Evolutionary conservation across 1,139 yeast species (phyloP), one percentile per base, ranked within the genome.

Genomic region (Komagataea norvegica): DNA sequence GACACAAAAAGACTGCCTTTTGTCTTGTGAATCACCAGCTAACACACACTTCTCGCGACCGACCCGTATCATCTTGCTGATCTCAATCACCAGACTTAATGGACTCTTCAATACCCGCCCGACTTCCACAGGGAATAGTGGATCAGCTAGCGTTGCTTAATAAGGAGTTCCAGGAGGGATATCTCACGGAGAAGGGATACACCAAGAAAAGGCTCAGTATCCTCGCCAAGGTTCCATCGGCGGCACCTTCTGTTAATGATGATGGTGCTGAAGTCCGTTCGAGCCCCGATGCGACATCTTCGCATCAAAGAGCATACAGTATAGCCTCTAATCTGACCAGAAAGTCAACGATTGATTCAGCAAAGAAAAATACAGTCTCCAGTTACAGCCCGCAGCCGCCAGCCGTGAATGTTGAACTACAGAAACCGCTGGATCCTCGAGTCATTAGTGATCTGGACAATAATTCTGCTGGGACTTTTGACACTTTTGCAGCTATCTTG

Each of bases 401-500:
- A 13, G 36, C 49, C 8, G 25, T 38, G 11, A 38, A 28, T 15
- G 43, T 43, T 19, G 47, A 40, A 38, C 71, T 63, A 38, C 76
- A 59, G 64, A 67, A 61, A 34, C 89, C 91, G 0, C 57, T 83
- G 19, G 70, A 74, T 44, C 89, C 91, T 2, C 64, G 89, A 45
- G 65, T 66, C 8, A 64, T 65, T 10, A 63, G 62, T 21, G 48
- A 53, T 11, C 16, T 53, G 47, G 29, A 47, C 51, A 33, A 20
- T 11, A 24, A 57, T 53, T 33, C 54, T 48, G 41, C 59, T 52
- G 26, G 25, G 4, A 22, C 51, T 53, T 64, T 72, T 41, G 84
- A 79, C 38, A 77, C 82, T 42, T 64, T 91, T 41, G 79, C 93
- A 3, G 70, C 80, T 8, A 81, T 88, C 21, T 65, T 91, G 45